A percentile compares a stretch with the other conserved stretches of the same genome.
These are phyloP conservation scores for Kwoniella sp. DNA, from an alignment of 768 basidiomycete genomes.

Conservation along the genomic window DNA sequence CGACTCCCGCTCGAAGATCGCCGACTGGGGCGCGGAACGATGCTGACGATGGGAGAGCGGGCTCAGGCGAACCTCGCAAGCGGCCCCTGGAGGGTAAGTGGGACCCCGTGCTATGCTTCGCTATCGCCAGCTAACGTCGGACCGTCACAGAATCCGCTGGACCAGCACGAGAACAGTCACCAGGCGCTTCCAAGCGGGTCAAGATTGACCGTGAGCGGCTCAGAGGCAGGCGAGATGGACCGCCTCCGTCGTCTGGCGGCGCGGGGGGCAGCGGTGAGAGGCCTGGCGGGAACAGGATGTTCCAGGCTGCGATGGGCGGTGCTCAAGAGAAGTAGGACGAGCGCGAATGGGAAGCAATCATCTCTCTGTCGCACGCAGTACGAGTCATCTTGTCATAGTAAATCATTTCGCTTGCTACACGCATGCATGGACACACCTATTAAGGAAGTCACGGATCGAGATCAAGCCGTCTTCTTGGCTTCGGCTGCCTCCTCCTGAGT, in stretches of 20 bases:
- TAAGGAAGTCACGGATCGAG: no score
- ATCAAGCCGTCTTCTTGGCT: slow-evolving; percentile 15
- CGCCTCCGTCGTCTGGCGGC: not conserved
- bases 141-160: slow-evolving; percentile 18
- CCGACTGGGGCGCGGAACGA: not conserved
- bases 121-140: no score
- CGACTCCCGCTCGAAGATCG: not conserved
- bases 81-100: slow-evolving; percentile 35
- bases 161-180: slow-evolving; percentile 28
- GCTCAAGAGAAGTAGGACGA: slow-evolving; percentile 8
- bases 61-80: slow-evolving; percentile 21
- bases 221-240: slow-evolving; percentile 16
- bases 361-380: no score
- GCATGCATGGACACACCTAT: no score
- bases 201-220: slow-evolving; percentile 36
- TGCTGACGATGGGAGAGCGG: not conserved
- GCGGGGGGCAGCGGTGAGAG: not conserved
- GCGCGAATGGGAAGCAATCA: no score
- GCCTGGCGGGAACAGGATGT: slow-evolving; percentile 3
- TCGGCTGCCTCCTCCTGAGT: slow-evolving; percentile 7
- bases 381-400: no score
- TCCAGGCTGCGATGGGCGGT: slow-evolving; percentile 13
- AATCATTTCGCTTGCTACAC: no score
- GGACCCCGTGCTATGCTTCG: not conserved
- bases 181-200: slow-evolving; percentile 31